Percentiles rank a stretch among this genome's conserved stretches.
These are phyloP conservation scores for Calocybe cyanea DNA, from an alignment of 768 basidiomycete genomes.

Conservation along the genomic window DNA sequence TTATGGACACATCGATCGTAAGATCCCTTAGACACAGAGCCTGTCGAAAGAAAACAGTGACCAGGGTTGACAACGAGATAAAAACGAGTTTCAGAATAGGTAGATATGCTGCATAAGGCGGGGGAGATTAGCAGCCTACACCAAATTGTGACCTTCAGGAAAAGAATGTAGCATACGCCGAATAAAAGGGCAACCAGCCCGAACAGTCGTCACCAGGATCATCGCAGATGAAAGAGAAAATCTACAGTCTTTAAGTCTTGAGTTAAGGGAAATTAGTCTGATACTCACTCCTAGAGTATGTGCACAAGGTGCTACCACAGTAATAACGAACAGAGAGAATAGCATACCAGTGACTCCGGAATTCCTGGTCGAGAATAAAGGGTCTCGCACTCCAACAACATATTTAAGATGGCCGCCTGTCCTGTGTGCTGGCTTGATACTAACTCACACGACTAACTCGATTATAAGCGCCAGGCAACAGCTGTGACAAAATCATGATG, in stretches of 20 bases:
- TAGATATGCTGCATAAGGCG: background rate
- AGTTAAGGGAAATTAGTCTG: background rate
- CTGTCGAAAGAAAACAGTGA: conserved; percentile 7
- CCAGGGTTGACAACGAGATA: conserved; percentile 9
- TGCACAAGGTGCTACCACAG: background rate
- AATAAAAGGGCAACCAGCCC: background rate
- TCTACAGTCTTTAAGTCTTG: background rate
- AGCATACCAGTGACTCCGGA: too few relatives aligned
- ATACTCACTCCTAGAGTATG: conserved; percentile 2
- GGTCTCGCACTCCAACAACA: too few relatives aligned
- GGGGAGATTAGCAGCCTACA: background rate
- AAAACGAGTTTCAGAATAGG: conserved; percentile 3
- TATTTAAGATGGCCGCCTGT: too few relatives aligned
- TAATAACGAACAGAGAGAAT: background rate
- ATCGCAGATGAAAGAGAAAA: background rate
- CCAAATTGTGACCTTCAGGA: too few relatives aligned
- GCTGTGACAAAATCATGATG: too few relatives aligned
- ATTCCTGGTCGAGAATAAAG: too few relatives aligned
- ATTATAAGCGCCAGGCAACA: too few relatives aligned
- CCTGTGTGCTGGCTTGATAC: too few relatives aligned
- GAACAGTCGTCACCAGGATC: conserved; percentile 1
- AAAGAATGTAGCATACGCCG: background rate
- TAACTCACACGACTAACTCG: too few relatives aligned
- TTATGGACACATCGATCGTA: conserved; percentile 3
- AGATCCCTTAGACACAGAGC: conserved; percentile 1